Evolutionary conservation across 2,329 filamentous ascomycete genomes (phyloP).

Genomic region (Alternaria sp.): DNA sequence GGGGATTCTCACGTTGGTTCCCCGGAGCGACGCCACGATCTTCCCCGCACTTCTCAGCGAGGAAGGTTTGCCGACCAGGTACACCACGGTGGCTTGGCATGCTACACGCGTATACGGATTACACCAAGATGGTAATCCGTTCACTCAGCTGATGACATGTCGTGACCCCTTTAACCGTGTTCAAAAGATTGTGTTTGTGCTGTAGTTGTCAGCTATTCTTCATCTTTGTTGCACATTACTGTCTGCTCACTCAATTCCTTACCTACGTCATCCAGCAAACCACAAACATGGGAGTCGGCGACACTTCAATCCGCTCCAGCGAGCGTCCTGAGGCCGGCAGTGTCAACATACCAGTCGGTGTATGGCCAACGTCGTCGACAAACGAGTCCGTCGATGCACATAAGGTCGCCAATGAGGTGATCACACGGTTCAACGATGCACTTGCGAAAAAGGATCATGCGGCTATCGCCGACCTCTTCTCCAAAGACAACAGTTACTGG

Average conservation of each 20-base stretch:
- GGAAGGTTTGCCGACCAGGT: conserved; percentile 18
- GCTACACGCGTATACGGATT: conserved; percentile 2
- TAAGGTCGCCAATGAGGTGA: conserved; percentile 48
- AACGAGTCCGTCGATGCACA: conserved; percentile 44
- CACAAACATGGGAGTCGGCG: conserved; percentile 30
- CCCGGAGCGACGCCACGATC: conserved; percentile 8
- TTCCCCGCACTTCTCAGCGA: conserved; percentile 13
- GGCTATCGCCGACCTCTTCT: conserved; percentile 51
- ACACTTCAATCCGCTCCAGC: conserved; percentile 45
- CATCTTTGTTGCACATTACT: background rate
- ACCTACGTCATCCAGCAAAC: background rate
- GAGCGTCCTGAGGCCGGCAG: conserved; percentile 61
- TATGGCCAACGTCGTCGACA: conserved; percentile 48
- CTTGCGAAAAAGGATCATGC: conserved; percentile 48
- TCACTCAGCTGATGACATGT: background rate
- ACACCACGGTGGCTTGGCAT: background rate
- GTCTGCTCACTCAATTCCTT: background rate
- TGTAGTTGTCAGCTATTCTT: background rate
- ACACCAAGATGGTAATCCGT: conserved; percentile 11
- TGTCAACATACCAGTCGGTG: conserved; percentile 59
- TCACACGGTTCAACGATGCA: conserved; percentile 52
- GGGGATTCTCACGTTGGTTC: background rate
- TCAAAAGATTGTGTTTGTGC: background rate
- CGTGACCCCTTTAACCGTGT: background rate
- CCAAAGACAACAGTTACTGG: conserved; percentile 62